Base-by-base conservation (phyloP, 768 basidiomycete genomes). In the Lactarius pseudohatsudake region DNA sequence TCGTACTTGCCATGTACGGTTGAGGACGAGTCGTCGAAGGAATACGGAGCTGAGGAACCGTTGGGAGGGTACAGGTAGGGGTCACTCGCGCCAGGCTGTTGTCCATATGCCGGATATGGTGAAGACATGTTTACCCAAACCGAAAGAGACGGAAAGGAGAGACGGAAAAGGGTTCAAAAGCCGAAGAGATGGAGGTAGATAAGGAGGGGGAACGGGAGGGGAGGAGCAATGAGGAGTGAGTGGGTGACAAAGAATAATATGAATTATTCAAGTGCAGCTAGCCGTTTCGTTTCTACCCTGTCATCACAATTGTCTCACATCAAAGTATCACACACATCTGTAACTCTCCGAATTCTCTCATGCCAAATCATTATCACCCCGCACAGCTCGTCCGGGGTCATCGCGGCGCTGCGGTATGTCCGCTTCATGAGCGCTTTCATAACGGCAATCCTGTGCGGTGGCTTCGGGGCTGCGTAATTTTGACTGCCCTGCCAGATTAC, bases 41-140 rank as follows among this genome's bases (percentile, higher is more conserved):
- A 28, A 18, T 64, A 43, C 34, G 45, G 30, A 40, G 32, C 57
- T n/a, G 56, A 34, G 20, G 47, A n/a, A 41, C 41, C 38, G 61
- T 45, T 57, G 40, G 67, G 70, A 60, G 70, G 67, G 41, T 70
- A 70, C 53, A 63, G 26, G 58, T 65, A 62, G 15, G 50, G 60
- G 50, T 53, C 15, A 22, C 15, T 62, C 30, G 56, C 16, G 64
- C 32, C 58, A n/a, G 40, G 38, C 22, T 15, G 26, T 38, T 36
- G 8, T 10, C 65, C 65, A 71, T 71, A 69, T 71, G 45, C 68
- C 70, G 26, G 68, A 71, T 71, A 71, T 64, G 70, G 63, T 30
- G 57, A 59, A 43, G 70, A 62, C 70, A 71, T 71, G 40, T 34
- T 22, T 59, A 47, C 10, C 34, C 16, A 15, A 15, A 26, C 22